Percentiles rank a stretch among this genome's conserved stretches.
Conservation (phyloP, 176 grass and related monocot genomes). For the Saccharum spontaneum region DNA sequence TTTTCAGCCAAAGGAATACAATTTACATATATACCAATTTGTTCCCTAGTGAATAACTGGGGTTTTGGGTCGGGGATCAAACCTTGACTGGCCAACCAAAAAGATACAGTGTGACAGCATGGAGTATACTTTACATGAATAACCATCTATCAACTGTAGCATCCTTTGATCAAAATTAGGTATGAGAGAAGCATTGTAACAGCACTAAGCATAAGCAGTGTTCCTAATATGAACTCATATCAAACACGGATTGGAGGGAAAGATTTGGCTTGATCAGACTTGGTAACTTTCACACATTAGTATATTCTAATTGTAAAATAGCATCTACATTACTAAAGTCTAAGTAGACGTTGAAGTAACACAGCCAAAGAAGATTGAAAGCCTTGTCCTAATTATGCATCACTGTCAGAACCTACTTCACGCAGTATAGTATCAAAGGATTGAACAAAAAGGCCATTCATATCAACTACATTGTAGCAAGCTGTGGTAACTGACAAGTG, state of each 20-base stretch:
- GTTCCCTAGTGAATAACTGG: background rate
- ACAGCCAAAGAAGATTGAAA: background rate
- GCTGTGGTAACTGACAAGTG: background rate
- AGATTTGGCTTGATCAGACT: background rate
- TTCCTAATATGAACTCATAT: background rate
- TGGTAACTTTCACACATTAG: background rate
- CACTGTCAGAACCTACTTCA: background rate
- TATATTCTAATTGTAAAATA: background rate
- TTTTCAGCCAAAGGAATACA: background rate
- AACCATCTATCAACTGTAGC: background rate
- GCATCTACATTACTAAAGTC: background rate
- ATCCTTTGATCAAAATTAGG: background rate
- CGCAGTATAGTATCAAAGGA: background rate
- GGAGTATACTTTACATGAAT: constrained; percentile 12
- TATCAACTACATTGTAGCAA: constrained; percentile 1
- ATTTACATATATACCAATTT: background rate
- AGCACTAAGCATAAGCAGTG: background rate
- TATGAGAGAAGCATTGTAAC: background rate
- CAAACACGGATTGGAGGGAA: background rate
- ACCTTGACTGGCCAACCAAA: background rate
- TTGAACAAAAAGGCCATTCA: constrained; percentile 8
- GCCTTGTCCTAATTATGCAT: background rate
- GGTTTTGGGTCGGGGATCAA: background rate
- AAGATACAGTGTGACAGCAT: background rate
- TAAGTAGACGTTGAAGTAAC: background rate